Base-by-base conservation (phyloP, 2,329 filamentous ascomycete species). In the Ceratocystis alfenasii region DNA sequence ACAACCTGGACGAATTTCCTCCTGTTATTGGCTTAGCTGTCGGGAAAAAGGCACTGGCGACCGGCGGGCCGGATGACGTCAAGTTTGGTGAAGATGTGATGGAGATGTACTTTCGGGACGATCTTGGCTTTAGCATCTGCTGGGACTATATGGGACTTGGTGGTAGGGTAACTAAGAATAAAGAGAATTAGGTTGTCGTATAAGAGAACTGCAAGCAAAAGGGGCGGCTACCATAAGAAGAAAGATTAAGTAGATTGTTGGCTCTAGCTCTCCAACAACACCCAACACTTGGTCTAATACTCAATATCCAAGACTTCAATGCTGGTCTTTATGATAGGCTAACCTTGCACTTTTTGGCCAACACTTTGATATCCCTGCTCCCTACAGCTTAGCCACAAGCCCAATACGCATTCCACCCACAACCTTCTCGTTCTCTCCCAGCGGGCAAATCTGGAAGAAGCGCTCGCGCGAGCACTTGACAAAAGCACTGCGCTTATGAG, bases 21-120 rank as follows among this genome's bases (percentile, higher is more conserved):
- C 80, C 86, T 15, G 83, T 87, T 77, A 90, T 92, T 69, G 87
- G 84, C 0, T 75, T 91, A 2, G 87, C 87, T 0, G 79, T 91
- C 1, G 88, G 88, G 44, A 86, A 84, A 73, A 83, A 85, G 71
- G 87, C 85, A 1, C 78, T 90, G 1, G 81, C 82, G 1, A 89
- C 84, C 70, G 81, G 80, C 57, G 79, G 82, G 0, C 78, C 78
- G 0, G 77, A 75, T 1, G 86, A 86, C 0, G 82, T 83, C 55
- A 77, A 77, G 30, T 79, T 77, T 53, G 87, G 87, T 0, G 81
- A 83, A 68, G 83, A 89, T 62, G 78, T 87, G 12, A 80, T 85
- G 78, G 73, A 83, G 69, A 74, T 75, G 4, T 87, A 86, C 72
- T 90, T 91, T 73, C 81, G 83, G 20, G 78, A 87, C 63, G 87